Evolutionary conservation across 108 stramenopile species (phyloP), one percentile per base, ranked within the genome.

Genomic region (Cyclotella baltica): DNA sequence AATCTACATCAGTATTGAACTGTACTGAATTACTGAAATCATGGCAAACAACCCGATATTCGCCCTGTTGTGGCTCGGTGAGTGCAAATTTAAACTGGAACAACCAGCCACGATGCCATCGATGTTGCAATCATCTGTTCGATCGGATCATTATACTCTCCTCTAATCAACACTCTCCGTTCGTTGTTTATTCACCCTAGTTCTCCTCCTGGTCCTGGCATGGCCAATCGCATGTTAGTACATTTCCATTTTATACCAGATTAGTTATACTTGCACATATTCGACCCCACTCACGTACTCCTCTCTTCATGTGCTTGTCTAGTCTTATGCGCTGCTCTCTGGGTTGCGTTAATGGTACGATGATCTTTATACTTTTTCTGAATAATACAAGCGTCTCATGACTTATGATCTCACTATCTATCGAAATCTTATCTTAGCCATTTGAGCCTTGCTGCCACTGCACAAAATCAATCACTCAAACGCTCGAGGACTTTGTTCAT

Each of bases 391-490:
- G 18, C 2, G 18, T 6, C 2, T 48, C 47, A n/a, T 48, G 18
- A n/a, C 4, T 43, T 16, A 36, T n/a, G 5, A 22, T 43, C 31
- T 8, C 25, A 59, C 16, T 25, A 3, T 10, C 16, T 47, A 37
- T 48, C 3, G 10, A 13, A 37, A 15, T 61, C 30, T 20, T 16
- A 30, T 46, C 35, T 43, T 27, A 73, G 67, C 78, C 78, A 15
- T 80, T 80, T 50, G 78, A 80, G 47, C 40, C 78, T 15, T 80
- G 78, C 33, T 73, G 56, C 30, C 31, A 4, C 18, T 80, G 78
- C 47, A 56, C 65, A 43, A 64, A 66, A 61, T 57, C 55, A 30
- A 80, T 80, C 3, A 73, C 66, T 38, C 65, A 72, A 36, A 68
- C 72, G 2, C 58, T 80, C 3, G 78, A 80, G 34, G 58, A 67